Evolutionary conservation across 75 land plant genomes (phyloP).

Genomic region (Selaginella moellendorffii): DNA sequence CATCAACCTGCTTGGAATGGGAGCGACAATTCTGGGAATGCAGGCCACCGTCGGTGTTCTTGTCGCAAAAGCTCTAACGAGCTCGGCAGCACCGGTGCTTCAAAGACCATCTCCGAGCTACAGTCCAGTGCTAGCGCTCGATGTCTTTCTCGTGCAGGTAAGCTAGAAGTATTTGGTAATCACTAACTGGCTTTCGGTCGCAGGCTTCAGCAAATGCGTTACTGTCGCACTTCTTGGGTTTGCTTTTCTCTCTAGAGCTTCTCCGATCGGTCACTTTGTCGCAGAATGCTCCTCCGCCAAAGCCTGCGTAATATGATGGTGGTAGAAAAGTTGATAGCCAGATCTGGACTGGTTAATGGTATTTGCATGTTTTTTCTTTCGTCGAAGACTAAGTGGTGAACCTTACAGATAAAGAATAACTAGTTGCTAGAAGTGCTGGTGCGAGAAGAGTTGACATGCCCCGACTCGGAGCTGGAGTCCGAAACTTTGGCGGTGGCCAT

Average conservation of each 20-base stretch:
- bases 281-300: constrained; percentile 29
- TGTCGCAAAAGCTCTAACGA: constrained; percentile 92
- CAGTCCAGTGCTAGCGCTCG: constrained; percentile 95
- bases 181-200: not conserved
- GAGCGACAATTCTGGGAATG: constrained; percentile 83
- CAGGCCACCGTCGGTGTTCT: constrained; percentile 92
- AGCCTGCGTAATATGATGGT: constrained; percentile 11
- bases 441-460: not conserved
- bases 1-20: constrained; percentile 83
- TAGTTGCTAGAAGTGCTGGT: not conserved
- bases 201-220: constrained; percentile 93
- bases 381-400: no score
- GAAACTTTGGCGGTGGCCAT: not conserved
- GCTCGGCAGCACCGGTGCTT: constrained; percentile 67
- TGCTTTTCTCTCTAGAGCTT: constrained; percentile 76
- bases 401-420: no score
- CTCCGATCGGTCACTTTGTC: constrained; percentile 88
- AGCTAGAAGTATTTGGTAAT: not conserved
- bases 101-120: constrained; percentile 65
- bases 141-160: constrained; percentile 99
- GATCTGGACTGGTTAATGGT: no score
- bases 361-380: no score
- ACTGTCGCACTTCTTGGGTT: constrained; percentile 87
- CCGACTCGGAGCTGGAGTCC: not conserved
- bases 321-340: no score